phyloP scores from a whole-genome alignment of 371 early-diverging fungal species.

The Apophysomyces sp. region DNA sequence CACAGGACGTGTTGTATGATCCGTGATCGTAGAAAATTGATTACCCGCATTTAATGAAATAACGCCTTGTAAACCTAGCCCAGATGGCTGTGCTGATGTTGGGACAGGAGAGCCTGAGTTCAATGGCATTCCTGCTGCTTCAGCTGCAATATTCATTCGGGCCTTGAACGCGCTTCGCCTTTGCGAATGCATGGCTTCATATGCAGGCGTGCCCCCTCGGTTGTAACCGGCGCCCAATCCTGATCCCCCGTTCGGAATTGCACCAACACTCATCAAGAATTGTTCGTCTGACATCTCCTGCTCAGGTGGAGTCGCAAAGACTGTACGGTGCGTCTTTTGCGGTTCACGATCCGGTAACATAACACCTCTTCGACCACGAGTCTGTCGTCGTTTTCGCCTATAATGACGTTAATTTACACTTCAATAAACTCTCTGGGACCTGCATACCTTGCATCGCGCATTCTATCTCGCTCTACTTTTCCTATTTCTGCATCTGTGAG shows the following conservation, averaged over 20 bases:
- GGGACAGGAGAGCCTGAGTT: not conserved
- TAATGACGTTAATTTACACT: not conserved
- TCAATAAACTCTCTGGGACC: not conserved
- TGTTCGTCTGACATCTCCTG: slow-evolving; percentile 45
- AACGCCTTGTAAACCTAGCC: slow-evolving; percentile 10
- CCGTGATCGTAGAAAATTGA: slow-evolving; percentile 16
- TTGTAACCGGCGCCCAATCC: not conserved
- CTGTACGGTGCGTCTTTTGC: slow-evolving; percentile 41
- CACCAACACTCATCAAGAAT: slow-evolving; percentile 22
- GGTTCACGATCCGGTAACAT: slow-evolving; percentile 74
- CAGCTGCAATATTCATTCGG: slow-evolving; percentile 48
- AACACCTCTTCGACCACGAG: slow-evolving; percentile 68
- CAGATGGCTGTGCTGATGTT: slow-evolving; percentile 3
- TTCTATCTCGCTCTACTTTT: slow-evolving; percentile 76
- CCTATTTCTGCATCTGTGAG: slow-evolving; percentile 76
- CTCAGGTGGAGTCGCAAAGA: slow-evolving; percentile 34
- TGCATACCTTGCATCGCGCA: slow-evolving; percentile 58
- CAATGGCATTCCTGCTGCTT: slow-evolving; percentile 37
- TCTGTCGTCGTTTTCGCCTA: slow-evolving; percentile 83
- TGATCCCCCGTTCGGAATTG: slow-evolving; percentile 7
- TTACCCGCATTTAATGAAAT: slow-evolving; percentile 12
- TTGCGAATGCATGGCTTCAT: slow-evolving; percentile 32
- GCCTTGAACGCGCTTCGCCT: slow-evolving; percentile 43
- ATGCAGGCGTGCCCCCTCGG: slow-evolving; percentile 17
- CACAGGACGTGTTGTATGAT: not conserved